Base-by-base conservation (phyloP, 2,329 filamentous ascomycete genomes). In the Aspergillus oerlinghausenensis region DNA sequence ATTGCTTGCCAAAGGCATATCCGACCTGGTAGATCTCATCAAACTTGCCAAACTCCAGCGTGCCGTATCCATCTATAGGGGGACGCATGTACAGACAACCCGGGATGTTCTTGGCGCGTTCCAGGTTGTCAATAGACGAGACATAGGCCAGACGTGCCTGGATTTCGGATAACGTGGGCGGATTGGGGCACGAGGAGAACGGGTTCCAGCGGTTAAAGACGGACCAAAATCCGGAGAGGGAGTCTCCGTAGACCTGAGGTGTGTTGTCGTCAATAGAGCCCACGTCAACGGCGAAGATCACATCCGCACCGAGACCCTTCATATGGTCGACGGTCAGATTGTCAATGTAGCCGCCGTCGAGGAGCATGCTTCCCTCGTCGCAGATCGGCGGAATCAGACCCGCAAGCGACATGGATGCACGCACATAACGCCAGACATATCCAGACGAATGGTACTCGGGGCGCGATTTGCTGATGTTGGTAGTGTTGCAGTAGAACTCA, bases 401-500 rank as follows among this genome's bases (percentile, higher is more conserved):
- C 0, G 94, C 94, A 3, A 99, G 82, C 1, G 92, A 95, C 94
- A 99, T 99, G 10, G 92, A 96, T 0, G 94, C 94, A 49, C 94
- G 85, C 25, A 99, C 90, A 67, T 99, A 99, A 45, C 95, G 85
- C 94, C 94, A 99, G 0, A 94, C 93, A 68, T 99, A 99, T 14
- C 94, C 94, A 59, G 89, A 94, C 0, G 92, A 97, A 74, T 99
- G 94, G 63, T 95, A 92, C 71, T 99, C 94, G 3, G 86, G 86
- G 21, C 93, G 84, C 59, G 89, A 94, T 73, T 96, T 95, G 77
- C 89, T 95, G 75, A 99, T 97, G 73, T 97, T 99, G 40, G 95
- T 99, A 0, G 94, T 97, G 75, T 99, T 99, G 82, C 95, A 99
- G 77, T 99, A 99, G 72, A 91, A 99, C 65, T 96, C 92, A 10